Base-by-base conservation (phyloP, 2,329 filamentous ascomycete species). In the Madurella mycetomatis region DNA sequence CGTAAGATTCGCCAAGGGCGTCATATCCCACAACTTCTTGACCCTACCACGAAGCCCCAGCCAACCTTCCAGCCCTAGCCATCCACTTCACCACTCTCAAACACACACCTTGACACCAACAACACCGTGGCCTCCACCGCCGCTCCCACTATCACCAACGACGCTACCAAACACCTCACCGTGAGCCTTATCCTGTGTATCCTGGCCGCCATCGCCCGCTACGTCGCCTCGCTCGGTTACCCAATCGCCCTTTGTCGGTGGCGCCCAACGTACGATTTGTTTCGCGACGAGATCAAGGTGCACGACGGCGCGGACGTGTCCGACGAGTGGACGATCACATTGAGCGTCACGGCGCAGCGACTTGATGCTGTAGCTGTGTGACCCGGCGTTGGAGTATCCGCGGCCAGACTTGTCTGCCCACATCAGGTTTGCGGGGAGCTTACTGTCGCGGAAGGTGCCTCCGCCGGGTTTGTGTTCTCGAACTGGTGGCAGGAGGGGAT, bases 371-470 rank as follows among this genome's bases (percentile, higher is more conserved):
- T 72, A 75, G 53, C 61, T 75, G 58, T 74, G 73, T 44, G 65
- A 68, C n/a, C 69, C 70, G 0, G 69, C 66, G 37, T 62, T 76
- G 13, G 74, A 76, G 55, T 76, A 73, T 41, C 64, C 64, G 1
- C 63, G 68, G 2, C 69, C 71, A 4, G 74, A 75, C 53, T 55
- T 76, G 11, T 71, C 72, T 4, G 55, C 66, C 0, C 68, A 69
- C 25, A 64, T 80, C 37, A 69, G 69, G 12, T 80, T 74, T 53
- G 68, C 70, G 13, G 79, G 79, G 2, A 70, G 67, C 7, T 53
- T 75, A 9, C 69, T 71, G 0, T 68, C 65, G 12, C 66, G 66
- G 25, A 50, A 47, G 46, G 54, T 58, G 2, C 9, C 67, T 49
- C 63, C 67, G 37, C 47, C 61, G 0, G 64, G 42, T 66, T 69